Evolutionary conservation across 148 eudicot species (phyloP).

Genomic region (Gaultheria prostrata): DNA sequence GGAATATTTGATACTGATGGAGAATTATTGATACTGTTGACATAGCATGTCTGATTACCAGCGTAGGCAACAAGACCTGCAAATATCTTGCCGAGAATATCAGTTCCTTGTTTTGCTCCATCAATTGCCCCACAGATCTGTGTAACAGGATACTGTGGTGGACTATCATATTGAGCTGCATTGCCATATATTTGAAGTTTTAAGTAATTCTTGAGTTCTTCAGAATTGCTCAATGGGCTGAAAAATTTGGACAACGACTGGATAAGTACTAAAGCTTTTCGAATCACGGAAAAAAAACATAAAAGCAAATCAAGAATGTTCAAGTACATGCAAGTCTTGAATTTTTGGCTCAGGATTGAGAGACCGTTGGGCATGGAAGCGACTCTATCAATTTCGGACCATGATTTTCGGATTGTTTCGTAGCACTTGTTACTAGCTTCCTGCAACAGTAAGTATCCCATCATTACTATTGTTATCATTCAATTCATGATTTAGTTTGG

Average conservation of each 20-base stretch:
- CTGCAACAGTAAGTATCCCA: conserved; percentile 21
- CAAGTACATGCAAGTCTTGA: conserved; percentile 44
- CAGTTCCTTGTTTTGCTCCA: conserved; percentile 21
- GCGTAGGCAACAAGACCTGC: conserved; percentile 26
- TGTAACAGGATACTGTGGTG: conserved; percentile 35
- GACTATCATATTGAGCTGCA: conserved; percentile 51
- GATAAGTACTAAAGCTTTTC: background rate
- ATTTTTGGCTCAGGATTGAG: conserved; percentile 27
- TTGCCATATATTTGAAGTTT: background rate
- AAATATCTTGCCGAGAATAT: conserved; percentile 28
- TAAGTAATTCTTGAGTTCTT: conserved; percentile 30
- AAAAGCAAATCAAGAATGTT: background rate
- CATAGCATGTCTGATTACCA: conserved; percentile 27
- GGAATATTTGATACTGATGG: no score
- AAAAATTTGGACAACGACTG: background rate
- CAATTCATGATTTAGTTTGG: background rate
- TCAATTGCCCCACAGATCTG: conserved; percentile 39
- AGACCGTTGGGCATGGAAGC: conserved; percentile 39
- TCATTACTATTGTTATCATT: background rate
- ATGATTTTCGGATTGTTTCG: conserved; percentile 37
- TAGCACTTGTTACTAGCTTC: conserved; percentile 41
- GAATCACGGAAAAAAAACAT: no score
- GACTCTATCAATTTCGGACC: conserved; percentile 42
- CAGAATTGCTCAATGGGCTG: conserved; percentile 26
- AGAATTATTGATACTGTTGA: no score